Evolutionary conservation across 2,329 filamentous ascomycete species (phyloP).

Genomic region (Blastomyces silverae): DNA sequence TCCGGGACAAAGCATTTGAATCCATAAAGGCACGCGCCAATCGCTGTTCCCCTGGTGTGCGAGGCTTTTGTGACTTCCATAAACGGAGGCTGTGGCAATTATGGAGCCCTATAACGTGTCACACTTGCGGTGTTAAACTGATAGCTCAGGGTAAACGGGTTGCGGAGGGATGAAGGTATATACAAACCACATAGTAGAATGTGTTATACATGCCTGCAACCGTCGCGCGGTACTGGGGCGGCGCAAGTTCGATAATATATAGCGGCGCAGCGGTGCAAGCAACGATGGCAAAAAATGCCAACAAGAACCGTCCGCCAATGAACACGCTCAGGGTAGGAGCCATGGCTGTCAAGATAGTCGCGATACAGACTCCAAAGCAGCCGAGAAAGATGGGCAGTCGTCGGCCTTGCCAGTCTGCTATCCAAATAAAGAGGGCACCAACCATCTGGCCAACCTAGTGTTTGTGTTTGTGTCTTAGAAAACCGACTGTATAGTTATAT

Average conservation of each 20-base stretch:
- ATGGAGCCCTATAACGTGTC: conserved; percentile 16
- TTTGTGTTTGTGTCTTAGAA: not conserved
- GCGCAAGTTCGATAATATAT: conserved; percentile 29
- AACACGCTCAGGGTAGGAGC: conserved; percentile 25
- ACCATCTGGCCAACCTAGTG: conserved; percentile 38
- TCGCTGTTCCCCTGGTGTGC: conserved; percentile 14
- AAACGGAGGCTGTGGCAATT: conserved; percentile 19
- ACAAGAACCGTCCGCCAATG: conserved; percentile 27
- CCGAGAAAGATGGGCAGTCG: conserved; percentile 42
- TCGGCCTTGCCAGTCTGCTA: conserved; percentile 43
- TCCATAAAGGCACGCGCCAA: conserved; percentile 20
- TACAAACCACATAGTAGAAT: conserved; percentile 18
- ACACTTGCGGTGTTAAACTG: not conserved
- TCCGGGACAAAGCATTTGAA: conserved; percentile 20
- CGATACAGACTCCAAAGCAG: conserved; percentile 27
- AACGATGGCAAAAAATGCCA: conserved; percentile 36
- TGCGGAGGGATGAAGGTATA: not conserved
- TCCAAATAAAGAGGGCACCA: conserved; percentile 41
- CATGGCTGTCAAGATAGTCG: conserved; percentile 25
- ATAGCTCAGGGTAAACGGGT: not conserved
- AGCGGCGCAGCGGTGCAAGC: conserved; percentile 29
- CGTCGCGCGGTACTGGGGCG: conserved; percentile 27
- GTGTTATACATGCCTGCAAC: conserved; percentile 31
- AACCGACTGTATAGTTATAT: too few species aligned
- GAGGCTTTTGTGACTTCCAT: conserved; percentile 15